Percentiles rank a stretch among this genome's conserved stretches.
Evolutionary conservation across 1,284 basidiomycete species (phyloP).

Genomic region (Cystobasidiaceae sp.): DNA sequence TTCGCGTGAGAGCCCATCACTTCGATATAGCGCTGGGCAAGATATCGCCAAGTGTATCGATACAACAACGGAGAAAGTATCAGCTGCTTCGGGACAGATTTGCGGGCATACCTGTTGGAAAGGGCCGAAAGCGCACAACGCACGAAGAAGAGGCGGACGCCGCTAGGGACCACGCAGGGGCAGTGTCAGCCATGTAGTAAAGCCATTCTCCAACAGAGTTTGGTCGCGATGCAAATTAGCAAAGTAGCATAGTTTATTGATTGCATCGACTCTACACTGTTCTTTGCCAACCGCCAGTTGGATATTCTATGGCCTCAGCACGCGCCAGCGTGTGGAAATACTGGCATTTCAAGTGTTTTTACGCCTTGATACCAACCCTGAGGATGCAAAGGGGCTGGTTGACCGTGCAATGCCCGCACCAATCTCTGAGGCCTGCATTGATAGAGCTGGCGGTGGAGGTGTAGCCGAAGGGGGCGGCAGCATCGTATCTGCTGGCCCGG

Average conservation of each 20-base stretch:
- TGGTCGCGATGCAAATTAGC: no score
- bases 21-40: constrained; percentile 73
- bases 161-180: background rate
- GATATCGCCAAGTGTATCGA: constrained; percentile 78
- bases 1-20: constrained; percentile 57
- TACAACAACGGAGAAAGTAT: constrained; percentile 73
- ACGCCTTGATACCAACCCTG: constrained; percentile 9
- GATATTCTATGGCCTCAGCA: no score
- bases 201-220: no score
- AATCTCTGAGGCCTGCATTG: no score
- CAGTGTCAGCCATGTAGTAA: background rate
- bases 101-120: constrained; percentile 55
- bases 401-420: background rate
- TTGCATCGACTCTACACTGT: no score
- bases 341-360: background rate
- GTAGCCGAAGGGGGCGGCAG: background rate
- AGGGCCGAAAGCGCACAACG: background rate
- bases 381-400: no score
- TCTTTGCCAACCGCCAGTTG: no score
- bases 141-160: background rate
- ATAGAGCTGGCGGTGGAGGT: no score
- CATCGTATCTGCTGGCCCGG: background rate
- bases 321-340: no score
- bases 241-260: no score
- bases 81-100: constrained; percentile 72